Evolutionary conservation across 495 filamentous ascomycete genomes (phyloP).

Genomic region (Neurospora sp.): DNA sequence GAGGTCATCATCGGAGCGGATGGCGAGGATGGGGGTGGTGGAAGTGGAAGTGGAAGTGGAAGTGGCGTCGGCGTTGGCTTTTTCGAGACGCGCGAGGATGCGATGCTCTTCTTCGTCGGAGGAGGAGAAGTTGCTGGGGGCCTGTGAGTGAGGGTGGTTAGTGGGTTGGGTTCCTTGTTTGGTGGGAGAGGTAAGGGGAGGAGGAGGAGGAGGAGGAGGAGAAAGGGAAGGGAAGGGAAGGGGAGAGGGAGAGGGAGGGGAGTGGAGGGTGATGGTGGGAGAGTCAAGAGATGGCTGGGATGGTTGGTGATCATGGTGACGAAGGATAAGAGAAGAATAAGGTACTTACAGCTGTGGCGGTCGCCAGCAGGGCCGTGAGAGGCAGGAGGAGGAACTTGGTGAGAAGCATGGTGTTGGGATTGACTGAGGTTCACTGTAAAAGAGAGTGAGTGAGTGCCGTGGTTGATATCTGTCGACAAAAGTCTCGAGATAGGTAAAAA

Average conservation of each 20-base stretch:
- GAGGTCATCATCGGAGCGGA: background rate
- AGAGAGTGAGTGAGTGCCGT: background rate
- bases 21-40: too few relatives aligned
- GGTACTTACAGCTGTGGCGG: background rate
- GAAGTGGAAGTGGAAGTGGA: background rate
- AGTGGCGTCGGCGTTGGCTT: background rate
- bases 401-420: background rate
- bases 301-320: background rate
- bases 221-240: too few relatives aligned
- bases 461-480: background rate
- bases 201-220: background rate
- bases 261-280: background rate
- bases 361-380: background rate
- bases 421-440: background rate
- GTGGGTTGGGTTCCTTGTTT: background rate
- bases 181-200: background rate
- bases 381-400: background rate
- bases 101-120: background rate
- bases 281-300: background rate
- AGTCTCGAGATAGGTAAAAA: background rate
- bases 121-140: background rate
- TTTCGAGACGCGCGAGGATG: background rate
- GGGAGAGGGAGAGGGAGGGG: too few relatives aligned
- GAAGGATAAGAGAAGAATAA: background rate
- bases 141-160: background rate